Evolutionary conservation across 2,329 filamentous ascomycete species (phyloP).

Genomic region (Seiridium unicorne): DNA sequence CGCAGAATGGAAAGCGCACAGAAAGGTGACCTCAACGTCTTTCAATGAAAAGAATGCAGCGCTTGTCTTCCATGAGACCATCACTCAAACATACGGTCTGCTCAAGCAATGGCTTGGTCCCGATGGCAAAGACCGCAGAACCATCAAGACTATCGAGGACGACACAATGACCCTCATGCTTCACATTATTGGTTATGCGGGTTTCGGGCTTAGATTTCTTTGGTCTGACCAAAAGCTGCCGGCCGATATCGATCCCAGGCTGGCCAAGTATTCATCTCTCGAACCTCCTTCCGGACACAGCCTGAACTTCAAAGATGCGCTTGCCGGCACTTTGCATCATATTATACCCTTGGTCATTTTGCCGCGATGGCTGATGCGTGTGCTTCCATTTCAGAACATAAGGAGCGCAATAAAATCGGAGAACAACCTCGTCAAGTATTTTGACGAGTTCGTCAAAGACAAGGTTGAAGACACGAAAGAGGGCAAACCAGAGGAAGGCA

Average conservation of each 20-base stretch:
- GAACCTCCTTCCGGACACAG: constrained; percentile 51
- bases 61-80: constrained; percentile 62
- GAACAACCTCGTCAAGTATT: constrained; percentile 65
- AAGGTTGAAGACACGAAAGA: constrained; percentile 47
- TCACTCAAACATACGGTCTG: constrained; percentile 63
- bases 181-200: constrained; percentile 63
- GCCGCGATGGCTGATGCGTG: constrained; percentile 54
- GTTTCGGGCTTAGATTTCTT: constrained; percentile 62
- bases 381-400: constrained; percentile 49
- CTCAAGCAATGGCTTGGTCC: constrained; percentile 53
- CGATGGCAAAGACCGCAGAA: constrained; percentile 37
- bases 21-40: constrained; percentile 67
- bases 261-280: constrained; percentile 45
- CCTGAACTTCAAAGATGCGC: constrained; percentile 64
- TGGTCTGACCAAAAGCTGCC: constrained; percentile 62
- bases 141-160: constrained; percentile 54
- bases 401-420: constrained; percentile 53
- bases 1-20: constrained; percentile 66
- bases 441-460: constrained; percentile 64
- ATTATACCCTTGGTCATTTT: constrained; percentile 61
- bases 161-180: constrained; percentile 65
- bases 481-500: constrained; percentile 39
- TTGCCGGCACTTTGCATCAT: constrained; percentile 60
- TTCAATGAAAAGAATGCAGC: constrained; percentile 77
- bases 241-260: constrained; percentile 38